Evolutionary conservation across 2,329 filamentous ascomycete genomes (phyloP).

Genomic region (Paraphaeosphaeria minitans): DNA sequence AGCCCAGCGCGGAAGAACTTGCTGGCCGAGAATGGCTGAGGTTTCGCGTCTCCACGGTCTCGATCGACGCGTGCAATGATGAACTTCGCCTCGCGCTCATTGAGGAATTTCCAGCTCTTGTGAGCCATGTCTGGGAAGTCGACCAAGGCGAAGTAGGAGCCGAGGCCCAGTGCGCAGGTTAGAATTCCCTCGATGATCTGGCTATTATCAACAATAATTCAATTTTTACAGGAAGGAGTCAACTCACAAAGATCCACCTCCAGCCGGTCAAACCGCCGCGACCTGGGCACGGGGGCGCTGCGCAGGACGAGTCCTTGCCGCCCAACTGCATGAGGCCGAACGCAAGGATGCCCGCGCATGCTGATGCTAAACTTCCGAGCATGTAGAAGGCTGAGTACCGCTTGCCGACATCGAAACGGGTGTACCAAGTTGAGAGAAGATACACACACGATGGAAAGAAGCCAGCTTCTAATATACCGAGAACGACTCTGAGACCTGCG

Average conservation of each 20-base stretch:
- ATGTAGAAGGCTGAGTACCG: slow-evolving; percentile 73
- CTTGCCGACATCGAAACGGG: slow-evolving; percentile 69
- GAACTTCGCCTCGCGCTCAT: slow-evolving; percentile 53
- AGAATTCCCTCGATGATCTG: slow-evolving; percentile 50
- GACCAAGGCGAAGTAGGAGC: slow-evolving; percentile 51
- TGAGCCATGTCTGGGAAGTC: slow-evolving; percentile 54
- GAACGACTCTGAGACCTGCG: slow-evolving; percentile 44
- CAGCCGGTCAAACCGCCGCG: slow-evolving; percentile 53
- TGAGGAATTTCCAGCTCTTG: slow-evolving; percentile 52
- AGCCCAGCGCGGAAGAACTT: slow-evolving; percentile 55
- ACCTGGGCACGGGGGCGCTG: background rate
- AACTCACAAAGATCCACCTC: slow-evolving; percentile 49
- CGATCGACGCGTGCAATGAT: slow-evolving; percentile 58
- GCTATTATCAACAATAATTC: too few species aligned
- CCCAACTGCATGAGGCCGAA: slow-evolving; percentile 71
- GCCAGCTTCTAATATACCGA: slow-evolving; percentile 50
- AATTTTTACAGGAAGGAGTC: too few species aligned
- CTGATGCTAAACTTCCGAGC: slow-evolving; percentile 68
- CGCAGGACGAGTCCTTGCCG: slow-evolving; percentile 43
- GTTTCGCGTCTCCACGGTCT: slow-evolving; percentile 58
- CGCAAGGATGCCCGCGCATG: slow-evolving; percentile 70
- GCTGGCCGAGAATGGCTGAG: slow-evolving; percentile 54
- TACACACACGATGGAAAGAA: slow-evolving; percentile 53
- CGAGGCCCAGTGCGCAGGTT: slow-evolving; percentile 48
- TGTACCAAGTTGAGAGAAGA: slow-evolving; percentile 52